Base-by-base conservation (phyloP, 345 rosid species). In the Boechera stricta region DNA sequence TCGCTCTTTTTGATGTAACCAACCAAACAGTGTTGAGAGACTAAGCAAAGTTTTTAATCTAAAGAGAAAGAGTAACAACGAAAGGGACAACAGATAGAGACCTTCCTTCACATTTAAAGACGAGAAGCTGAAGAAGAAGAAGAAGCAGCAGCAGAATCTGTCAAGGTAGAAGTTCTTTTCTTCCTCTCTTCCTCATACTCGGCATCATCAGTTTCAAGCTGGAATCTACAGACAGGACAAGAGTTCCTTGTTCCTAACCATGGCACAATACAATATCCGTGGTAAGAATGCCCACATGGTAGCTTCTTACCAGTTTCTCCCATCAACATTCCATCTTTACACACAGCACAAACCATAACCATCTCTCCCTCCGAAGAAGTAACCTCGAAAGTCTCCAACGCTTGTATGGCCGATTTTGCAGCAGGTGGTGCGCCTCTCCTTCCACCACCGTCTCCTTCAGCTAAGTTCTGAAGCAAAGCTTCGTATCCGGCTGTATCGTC, bases 391-490 rank as follows among this genome's bases (percentile, higher is more conserved):
- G 72, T 82, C n/a, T 84, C 83, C 11, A 88, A 71, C 4, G 84
- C 84, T 28, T 77, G 64, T 12, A 90, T 74, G 0, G 82, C 85
- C 0, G 86, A 79, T 53, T 85, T 86, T 0, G 93, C 62, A 0
- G 96, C 91, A 1, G 91, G 91, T 5, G 93, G 93, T 13, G 93
- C 84, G n/a, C 90, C 93, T 81, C 87, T 84, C 80, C 90, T 82
- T 47, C 66, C 76, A 18, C 88, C 71, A 39, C 84, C 77, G 41
- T 88, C 91, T 36, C 84, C 86, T 71, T 90, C 96, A 0, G 90
- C 91, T 71, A 90, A 69, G 68, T 87, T 86, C 82, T 87, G 91
- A 29, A 88, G 84, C 77, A 90, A 69, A 13, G 87, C 85, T 71
- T 88, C 93, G 58, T 85, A 90, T 10, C 88, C 90, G 2, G 90